These are phyloP conservation scores for Carnegiea gigantea DNA, from an alignment of 179 eudicot species.

Conservation along the genomic window DNA sequence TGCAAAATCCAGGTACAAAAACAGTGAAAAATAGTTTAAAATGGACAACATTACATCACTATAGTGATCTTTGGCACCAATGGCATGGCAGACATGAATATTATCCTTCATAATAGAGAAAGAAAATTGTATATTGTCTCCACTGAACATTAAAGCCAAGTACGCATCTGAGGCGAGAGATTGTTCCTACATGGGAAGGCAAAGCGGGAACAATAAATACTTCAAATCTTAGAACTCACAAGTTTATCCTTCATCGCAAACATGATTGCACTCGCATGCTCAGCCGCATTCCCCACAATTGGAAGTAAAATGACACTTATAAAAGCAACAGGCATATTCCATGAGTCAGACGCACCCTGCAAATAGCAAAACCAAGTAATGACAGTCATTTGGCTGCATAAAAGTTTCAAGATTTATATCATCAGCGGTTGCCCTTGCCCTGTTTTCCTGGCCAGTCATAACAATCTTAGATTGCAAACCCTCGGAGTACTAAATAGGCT, in stretches of 20 bases:
- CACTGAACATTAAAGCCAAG: background rate
- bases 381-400: conserved; percentile 14
- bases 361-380: conserved; percentile 24
- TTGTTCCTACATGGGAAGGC: too few relatives aligned
- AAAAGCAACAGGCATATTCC: conserved; percentile 78
- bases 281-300: conserved; percentile 96
- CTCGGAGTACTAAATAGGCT: too few relatives aligned
- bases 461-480: too few relatives aligned
- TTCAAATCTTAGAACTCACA: conserved; percentile 43
- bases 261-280: conserved; percentile 97
- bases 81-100: background rate
- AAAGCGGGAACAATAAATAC: background rate
- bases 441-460: too few relatives aligned
- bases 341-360: conserved; percentile 87
- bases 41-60: conserved; percentile 3
- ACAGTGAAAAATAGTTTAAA: background rate
- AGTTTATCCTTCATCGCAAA: conserved; percentile 96
- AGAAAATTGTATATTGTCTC: background rate
- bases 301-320: conserved; percentile 95
- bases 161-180: background rate
- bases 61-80: conserved; percentile 5
- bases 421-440: too few relatives aligned
- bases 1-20: conserved; percentile 27
- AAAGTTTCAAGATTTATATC: too few relatives aligned
- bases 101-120: background rate